Evolutionary conservation across 2,329 filamentous ascomycete species (phyloP).

Genomic region (Trichophaea hybrida): DNA sequence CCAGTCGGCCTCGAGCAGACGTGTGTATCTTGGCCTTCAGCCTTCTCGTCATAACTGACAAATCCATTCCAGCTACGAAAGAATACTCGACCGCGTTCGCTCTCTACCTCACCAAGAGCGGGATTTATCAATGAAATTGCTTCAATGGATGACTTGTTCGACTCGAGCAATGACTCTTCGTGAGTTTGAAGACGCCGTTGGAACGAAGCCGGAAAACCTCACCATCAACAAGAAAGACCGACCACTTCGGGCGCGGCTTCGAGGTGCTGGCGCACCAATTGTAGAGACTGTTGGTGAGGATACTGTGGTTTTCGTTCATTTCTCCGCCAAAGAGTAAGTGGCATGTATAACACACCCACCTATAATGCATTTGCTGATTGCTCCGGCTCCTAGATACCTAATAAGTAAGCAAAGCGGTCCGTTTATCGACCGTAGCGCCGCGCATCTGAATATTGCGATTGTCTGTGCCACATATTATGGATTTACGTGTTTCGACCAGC

Average conservation of each 20-base stretch:
- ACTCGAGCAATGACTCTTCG: constrained; percentile 3
- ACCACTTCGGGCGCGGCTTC: background rate
- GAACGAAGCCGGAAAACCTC: background rate
- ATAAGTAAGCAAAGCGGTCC: background rate
- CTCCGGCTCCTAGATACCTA: background rate
- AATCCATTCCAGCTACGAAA: background rate
- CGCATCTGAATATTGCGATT: background rate
- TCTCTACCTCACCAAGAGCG: background rate
- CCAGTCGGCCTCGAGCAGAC: constrained; percentile 8
- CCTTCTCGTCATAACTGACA: background rate
- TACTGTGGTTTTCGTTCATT: constrained; percentile 11
- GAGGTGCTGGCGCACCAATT: constrained; percentile 10
- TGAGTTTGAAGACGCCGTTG: constrained; percentile 11
- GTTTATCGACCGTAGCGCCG: background rate
- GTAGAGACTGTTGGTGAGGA: constrained; percentile 7
- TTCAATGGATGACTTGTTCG: constrained; percentile 12
- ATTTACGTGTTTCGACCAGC: background rate
- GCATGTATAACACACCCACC: background rate
- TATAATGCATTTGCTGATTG: too few relatives aligned
- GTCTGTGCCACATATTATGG: background rate
- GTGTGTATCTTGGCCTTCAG: background rate
- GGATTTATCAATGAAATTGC: constrained; percentile 4
- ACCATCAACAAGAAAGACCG: background rate
- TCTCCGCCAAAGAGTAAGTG: constrained; percentile 12
- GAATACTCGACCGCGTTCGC: background rate